These are phyloP conservation scores for Dactylellina parvicollis DNA, from an alignment of 2,329 filamentous ascomycete genomes.

Conservation along the genomic window DNA sequence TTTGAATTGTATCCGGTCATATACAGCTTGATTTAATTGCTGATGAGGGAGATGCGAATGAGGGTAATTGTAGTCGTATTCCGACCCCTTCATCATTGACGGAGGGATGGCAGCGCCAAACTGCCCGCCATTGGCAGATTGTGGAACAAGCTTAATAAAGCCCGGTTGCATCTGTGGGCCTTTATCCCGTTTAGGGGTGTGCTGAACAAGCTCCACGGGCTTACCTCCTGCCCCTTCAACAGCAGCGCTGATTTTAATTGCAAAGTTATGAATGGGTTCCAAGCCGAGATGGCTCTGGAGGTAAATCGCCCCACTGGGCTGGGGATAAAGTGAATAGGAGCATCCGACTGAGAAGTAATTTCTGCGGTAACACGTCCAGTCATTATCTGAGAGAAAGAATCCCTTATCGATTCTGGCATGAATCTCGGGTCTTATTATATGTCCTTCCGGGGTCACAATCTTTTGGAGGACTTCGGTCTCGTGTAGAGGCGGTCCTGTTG, in stretches of 20 bases:
- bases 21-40: slow-evolving; percentile 64
- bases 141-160: slow-evolving; percentile 74
- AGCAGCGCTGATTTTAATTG: slow-evolving; percentile 75
- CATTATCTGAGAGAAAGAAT: slow-evolving; percentile 80
- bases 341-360: slow-evolving; percentile 91
- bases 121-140: slow-evolving; percentile 64
- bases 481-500: slow-evolving; percentile 68
- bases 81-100: slow-evolving; percentile 62
- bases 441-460: slow-evolving; percentile 70
- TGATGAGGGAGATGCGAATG: slow-evolving; percentile 64
- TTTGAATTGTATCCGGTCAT: slow-evolving; percentile 94
- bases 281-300: slow-evolving; percentile 65
- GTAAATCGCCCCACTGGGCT: slow-evolving; percentile 60
- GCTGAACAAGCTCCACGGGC: slow-evolving; percentile 83
- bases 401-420: slow-evolving; percentile 86
- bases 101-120: slow-evolving; percentile 47
- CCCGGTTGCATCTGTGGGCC: slow-evolving; percentile 80
- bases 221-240: slow-evolving; percentile 80
- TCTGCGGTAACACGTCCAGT: slow-evolving; percentile 87
- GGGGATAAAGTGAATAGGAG: slow-evolving; percentile 74
- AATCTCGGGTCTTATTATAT: slow-evolving; percentile 75
- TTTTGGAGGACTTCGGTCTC: slow-evolving; percentile 67
- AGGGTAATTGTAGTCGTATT: slow-evolving; percentile 57
- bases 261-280: slow-evolving; percentile 71
- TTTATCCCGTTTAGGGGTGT: slow-evolving; percentile 91